Conservation (phyloP, 2,329 filamentous ascomycete species). For the Penicillium sp. region DNA sequence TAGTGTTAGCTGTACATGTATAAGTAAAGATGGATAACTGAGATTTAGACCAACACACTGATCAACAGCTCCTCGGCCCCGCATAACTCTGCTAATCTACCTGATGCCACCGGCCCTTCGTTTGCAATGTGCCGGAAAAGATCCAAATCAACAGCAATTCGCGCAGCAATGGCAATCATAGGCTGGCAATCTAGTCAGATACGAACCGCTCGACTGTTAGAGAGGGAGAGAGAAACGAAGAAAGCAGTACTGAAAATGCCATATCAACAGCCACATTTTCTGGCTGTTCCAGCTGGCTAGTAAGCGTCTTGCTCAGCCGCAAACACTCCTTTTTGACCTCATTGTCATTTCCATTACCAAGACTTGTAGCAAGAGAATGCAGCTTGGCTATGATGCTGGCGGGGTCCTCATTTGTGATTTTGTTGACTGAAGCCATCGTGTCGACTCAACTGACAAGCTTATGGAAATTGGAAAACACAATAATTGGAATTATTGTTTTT, state of each 20-base stretch:
- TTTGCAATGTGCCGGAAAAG: conserved; percentile 1
- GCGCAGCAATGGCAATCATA: not conserved
- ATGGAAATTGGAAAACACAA: too few species aligned
- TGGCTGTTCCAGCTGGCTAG: not conserved
- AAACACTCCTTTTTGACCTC: not conserved
- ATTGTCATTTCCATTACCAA: not conserved
- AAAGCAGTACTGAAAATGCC: conserved; percentile 3
- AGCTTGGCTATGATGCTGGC: not conserved
- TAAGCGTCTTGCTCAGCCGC: not conserved
- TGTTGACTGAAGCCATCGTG: too few species aligned
- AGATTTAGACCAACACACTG: not conserved
- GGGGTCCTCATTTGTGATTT: too few species aligned
- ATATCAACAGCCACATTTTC: conserved; percentile 5
- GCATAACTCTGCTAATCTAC: not conserved
- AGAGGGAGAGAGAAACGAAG: too few species aligned
- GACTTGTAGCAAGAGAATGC: not conserved
- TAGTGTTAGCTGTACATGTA: not conserved
- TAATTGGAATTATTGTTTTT: too few species aligned
- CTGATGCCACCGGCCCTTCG: not conserved
- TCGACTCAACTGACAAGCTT: too few species aligned
- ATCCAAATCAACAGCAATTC: not conserved
- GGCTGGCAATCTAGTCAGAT: not conserved
- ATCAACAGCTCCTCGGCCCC: conserved; percentile 2
- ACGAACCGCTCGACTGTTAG: too few species aligned
- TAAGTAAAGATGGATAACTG: too few species aligned